A percentile compares a stretch with the other conserved stretches of the same genome.
Conservation (phyloP, 139 green algal species). For the Astrephomene gubernaculifera region DNA sequence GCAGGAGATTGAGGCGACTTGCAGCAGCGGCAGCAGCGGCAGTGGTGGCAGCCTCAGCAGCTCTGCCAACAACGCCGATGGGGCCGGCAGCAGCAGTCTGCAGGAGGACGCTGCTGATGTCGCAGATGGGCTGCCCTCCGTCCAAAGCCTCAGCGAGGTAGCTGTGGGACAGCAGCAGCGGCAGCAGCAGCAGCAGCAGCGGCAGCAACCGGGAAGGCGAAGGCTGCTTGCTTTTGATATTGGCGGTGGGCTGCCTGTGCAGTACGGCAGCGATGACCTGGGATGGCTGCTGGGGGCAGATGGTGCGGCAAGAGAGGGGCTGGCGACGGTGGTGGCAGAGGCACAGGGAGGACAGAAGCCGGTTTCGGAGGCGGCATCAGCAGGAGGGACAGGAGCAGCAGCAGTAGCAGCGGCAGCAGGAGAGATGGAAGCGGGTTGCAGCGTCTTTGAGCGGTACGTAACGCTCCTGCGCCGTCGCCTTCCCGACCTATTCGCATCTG, state of each 20-base stretch:
- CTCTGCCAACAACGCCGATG: too few relatives aligned
- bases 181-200: neutral
- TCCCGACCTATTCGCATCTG: slow-evolving; percentile 39
- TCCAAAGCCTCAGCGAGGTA: too few relatives aligned
- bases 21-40: slow-evolving; percentile 5
- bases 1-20: neutral
- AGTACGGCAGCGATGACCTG: slow-evolving; percentile 46
- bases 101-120: too few relatives aligned
- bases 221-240: slow-evolving; percentile 40
- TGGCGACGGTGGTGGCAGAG: neutral
- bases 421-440: neutral
- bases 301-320: neutral
- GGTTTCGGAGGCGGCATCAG: neutral
- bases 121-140: too few relatives aligned
- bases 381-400: neutral
- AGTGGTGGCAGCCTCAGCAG: neutral
- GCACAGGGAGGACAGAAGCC: too few relatives aligned
- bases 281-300: slow-evolving; percentile 2
- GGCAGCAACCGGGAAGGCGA: neutral
- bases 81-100: too few relatives aligned
- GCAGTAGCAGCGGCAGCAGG: neutral
- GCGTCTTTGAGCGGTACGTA: slow-evolving; percentile 48
- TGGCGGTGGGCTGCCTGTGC: slow-evolving; percentile 48
- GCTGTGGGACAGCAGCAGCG: too few relatives aligned
- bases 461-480: slow-evolving; percentile 28